These are phyloP conservation scores for Vinca major DNA, from an alignment of 305 asterid genomes.

Conservation along the genomic window DNA sequence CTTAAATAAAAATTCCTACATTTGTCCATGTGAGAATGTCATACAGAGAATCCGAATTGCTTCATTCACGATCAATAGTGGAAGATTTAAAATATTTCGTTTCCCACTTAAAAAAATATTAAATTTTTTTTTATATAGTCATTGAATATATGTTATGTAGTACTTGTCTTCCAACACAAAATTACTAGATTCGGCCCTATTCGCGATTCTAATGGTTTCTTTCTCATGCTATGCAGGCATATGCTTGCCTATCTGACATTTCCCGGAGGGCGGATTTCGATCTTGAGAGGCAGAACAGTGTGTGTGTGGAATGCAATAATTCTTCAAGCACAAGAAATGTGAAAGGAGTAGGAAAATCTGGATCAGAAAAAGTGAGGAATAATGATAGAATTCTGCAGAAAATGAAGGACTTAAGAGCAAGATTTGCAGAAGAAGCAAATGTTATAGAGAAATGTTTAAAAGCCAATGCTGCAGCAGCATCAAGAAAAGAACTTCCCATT, in stretches of 20 bases:
- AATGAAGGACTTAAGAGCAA: conserved; percentile 35
- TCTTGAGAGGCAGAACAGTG: conserved; percentile 25
- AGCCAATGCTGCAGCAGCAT: conserved; percentile 31
- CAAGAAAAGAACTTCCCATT: conserved; percentile 33
- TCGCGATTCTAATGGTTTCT: neutral
- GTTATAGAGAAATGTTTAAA: conserved; percentile 49
- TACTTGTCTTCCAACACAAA: too few relatives aligned
- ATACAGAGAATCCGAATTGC: too few relatives aligned
- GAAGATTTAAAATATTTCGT: too few relatives aligned
- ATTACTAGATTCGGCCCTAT: too few relatives aligned
- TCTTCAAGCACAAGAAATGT: conserved; percentile 10
- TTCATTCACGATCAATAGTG: too few relatives aligned
- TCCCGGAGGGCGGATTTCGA: conserved; percentile 41
- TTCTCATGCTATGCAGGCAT: conserved; percentile 39
- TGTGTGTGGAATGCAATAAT: conserved; percentile 29
- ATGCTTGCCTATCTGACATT: conserved; percentile 44
- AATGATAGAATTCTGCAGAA: conserved; percentile 17
- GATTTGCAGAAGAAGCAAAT: conserved; percentile 38
- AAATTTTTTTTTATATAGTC: too few relatives aligned
- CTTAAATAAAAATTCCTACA: too few relatives aligned
- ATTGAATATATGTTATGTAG: too few relatives aligned
- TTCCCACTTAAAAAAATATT: too few relatives aligned
- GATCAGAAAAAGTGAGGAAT: conserved; percentile 15
- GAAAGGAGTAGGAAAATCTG: conserved; percentile 14
- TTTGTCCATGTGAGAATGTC: too few relatives aligned